These are phyloP conservation scores for Aspergillus indologenus DNA, from an alignment of 495 filamentous ascomycete species.

Conservation along the genomic window DNA sequence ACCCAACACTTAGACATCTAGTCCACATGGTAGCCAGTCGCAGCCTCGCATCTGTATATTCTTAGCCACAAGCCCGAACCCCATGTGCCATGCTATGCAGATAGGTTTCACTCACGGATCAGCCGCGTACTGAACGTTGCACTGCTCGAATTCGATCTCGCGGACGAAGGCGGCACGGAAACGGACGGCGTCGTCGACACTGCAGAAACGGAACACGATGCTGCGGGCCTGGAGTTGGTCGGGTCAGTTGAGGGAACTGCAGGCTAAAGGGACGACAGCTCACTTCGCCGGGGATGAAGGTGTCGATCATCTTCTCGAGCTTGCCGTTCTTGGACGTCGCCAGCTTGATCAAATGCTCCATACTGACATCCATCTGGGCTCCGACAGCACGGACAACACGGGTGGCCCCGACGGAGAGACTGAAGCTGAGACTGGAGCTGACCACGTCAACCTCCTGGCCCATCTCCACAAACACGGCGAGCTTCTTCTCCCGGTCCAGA, in stretches of 20 bases:
- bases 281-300: conserved; percentile 29
- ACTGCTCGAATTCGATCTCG: conserved; percentile 42
- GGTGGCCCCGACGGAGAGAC: conserved; percentile 33
- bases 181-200: conserved; percentile 38
- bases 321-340: conserved; percentile 30
- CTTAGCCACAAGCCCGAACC: neutral
- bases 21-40: conserved; percentile 33
- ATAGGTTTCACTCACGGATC: conserved; percentile 42
- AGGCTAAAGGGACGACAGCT: conserved; percentile 16
- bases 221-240: conserved; percentile 25
- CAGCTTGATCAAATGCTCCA: conserved; percentile 28
- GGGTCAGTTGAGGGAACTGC: neutral
- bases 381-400: conserved; percentile 41
- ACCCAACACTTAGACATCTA: conserved; percentile 1
- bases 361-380: conserved; percentile 31
- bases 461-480: conserved; percentile 34
- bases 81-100: neutral
- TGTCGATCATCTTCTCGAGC: conserved; percentile 37
- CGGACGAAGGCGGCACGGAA: conserved; percentile 36
- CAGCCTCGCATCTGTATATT: conserved; percentile 31
- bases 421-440: conserved; percentile 32
- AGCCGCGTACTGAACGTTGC: conserved; percentile 34
- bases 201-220: conserved; percentile 42
- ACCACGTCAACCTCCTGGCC: conserved; percentile 35
- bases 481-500: conserved; percentile 25